Base-by-base conservation (phyloP, 2,329 filamentous ascomycete species). In the Neonectria sp. region DNA sequence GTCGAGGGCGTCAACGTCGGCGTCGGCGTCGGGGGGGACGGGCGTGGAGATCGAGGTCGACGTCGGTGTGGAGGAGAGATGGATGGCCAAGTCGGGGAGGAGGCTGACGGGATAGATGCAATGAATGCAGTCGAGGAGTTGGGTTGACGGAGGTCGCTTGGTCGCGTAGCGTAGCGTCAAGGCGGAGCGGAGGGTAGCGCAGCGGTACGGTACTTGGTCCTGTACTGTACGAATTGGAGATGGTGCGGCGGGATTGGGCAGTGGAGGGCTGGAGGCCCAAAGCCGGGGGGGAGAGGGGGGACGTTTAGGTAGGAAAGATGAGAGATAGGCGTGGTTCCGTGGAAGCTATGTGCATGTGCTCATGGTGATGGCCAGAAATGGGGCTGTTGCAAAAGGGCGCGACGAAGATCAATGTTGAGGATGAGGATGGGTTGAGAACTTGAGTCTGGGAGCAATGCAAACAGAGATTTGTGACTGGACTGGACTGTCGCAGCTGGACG, bases 201-300 rank as follows among this genome's bases (percentile, higher is more conserved):
- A 60, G 63, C 53, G 57, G 56, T 61, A 58, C 56, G 57, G 57
- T 56, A 45, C 40, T 45, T 45, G n/a, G 40, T 12, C 31, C 52
- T 46, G 65, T 29, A 55, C 56, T 43, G 48, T 55, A 62, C 55
- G 58, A 63, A 58, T 63, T 67, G 59, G 63, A 60, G 51, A 63
- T 40, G 71, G 67, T 67, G 72, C 63, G 70, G 65, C 57, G 70
- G 68, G 65, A 73, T 74, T 72, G 72, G 72, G 69, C 69, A 73
- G 72, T 61, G 71, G 71, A 35, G 29, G 31, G n/a, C 29, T 74
- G 72, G 72, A 74, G 72, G 72, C 72, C 72, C 71, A 74, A 74
- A 69, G 65, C 72, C 68, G 43, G 71, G 72, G 57, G 52, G 24
- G 40, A 25, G n/a, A 25, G 48, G 60, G 37, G 37, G 33, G 21